Conservation (phyloP, 768 basidiomycete genomes). For the Postia placenta region DNA sequence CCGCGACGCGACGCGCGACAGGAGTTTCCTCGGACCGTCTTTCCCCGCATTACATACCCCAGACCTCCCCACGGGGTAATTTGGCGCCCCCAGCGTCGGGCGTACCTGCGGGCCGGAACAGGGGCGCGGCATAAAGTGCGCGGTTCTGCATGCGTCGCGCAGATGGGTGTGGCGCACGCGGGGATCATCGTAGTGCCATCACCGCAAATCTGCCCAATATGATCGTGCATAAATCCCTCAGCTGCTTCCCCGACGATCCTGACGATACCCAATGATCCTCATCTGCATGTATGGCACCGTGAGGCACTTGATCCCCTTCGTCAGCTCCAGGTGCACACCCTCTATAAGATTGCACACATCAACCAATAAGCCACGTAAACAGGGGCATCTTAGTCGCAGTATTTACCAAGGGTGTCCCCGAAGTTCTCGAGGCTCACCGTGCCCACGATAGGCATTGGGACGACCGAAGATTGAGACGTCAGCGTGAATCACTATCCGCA, state of each 20-base stretch:
- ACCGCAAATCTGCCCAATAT: too few species aligned
- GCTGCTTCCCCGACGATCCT: neutral
- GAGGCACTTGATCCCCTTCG: constrained; percentile 47
- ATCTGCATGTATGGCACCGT: constrained; percentile 45
- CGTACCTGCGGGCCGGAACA: too few species aligned
- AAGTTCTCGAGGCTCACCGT: constrained; percentile 32
- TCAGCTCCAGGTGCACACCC: constrained; percentile 42
- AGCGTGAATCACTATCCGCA: too few species aligned
- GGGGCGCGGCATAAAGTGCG: too few species aligned
- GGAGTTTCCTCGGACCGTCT: neutral
- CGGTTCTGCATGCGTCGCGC: too few species aligned
- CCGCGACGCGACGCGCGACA: neutral
- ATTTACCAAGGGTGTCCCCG: constrained; percentile 31
- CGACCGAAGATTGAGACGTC: too few species aligned
- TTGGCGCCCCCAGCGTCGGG: neutral
- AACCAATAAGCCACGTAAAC: neutral
- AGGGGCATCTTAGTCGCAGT: neutral
- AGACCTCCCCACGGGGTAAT: neutral
- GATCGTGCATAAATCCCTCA: too few species aligned
- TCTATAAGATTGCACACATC: constrained; percentile 22
- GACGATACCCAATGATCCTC: neutral
- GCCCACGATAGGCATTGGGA: constrained; percentile 36
- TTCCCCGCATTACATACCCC: neutral
- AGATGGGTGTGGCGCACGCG: too few species aligned
- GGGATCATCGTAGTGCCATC: too few species aligned